Conservation (phyloP, 805 yeast species). For the Ogataea minuta region DNA sequence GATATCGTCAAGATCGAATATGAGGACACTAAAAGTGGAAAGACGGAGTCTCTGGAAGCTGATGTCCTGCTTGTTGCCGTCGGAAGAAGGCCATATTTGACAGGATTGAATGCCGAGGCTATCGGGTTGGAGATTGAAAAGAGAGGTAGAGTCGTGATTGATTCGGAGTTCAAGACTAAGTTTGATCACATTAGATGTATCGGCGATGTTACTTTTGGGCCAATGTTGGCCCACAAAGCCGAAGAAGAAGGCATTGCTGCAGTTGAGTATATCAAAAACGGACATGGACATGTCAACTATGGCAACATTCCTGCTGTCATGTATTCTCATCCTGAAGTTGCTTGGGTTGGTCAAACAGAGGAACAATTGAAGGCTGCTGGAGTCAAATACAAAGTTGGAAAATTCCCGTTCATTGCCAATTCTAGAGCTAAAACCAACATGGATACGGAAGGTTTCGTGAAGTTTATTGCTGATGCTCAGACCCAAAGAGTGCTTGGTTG, state of each 20-base stretch:
- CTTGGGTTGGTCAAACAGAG: constrained; percentile 98
- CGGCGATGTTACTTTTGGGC: constrained; percentile 98
- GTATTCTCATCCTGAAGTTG: constrained; percentile 99
- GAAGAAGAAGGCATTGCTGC: constrained; percentile 99
- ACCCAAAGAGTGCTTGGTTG: constrained; percentile 95
- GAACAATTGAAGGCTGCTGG: constrained; percentile 92
- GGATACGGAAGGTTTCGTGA: constrained; percentile 97
- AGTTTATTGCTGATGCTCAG: constrained; percentile 93
- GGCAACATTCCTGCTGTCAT: constrained; percentile 97
- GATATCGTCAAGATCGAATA: constrained; percentile 83
- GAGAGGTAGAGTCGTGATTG: constrained; percentile 91
- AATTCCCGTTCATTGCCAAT: constrained; percentile 98
- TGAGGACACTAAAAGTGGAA: constrained; percentile 86
- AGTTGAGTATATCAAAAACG: constrained; percentile 87
- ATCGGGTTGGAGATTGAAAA: constrained; percentile 89
- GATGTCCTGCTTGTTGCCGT: constrained; percentile 95
- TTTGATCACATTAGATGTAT: constrained; percentile 92
- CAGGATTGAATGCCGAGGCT: constrained; percentile 84
- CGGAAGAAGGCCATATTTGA: constrained; percentile 97
- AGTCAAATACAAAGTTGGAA: constrained; percentile 88
- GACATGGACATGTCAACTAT: constrained; percentile 98
- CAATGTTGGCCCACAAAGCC: constrained; percentile 99
- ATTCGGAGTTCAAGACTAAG: constrained; percentile 89
- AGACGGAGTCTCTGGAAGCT: constrained; percentile 74
- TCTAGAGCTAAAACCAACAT: constrained; percentile 98